A percentile compares a stretch with the other conserved stretches of the same genome.
Evolutionary conservation across 306 rosid genomes (phyloP).

Genomic region (Cucumis cinereus): DNA sequence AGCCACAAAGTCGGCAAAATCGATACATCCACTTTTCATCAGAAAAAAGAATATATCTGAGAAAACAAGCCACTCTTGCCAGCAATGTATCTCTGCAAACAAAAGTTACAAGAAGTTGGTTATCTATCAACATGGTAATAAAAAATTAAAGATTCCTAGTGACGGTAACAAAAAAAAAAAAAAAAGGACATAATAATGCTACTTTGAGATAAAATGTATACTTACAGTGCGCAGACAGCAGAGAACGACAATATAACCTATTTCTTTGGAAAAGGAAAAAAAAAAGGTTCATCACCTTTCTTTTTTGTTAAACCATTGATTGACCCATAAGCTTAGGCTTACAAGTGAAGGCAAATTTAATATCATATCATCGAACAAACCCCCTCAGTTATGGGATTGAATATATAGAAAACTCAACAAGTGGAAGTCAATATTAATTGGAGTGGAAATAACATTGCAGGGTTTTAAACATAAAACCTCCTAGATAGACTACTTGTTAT

Average conservation of each 20-base stretch:
- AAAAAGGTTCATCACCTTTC: neutral
- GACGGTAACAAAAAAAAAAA: conserved; percentile 5
- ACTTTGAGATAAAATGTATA: neutral
- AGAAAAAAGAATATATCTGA: conserved; percentile 82
- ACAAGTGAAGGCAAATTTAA: too few species aligned
- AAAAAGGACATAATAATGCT: neutral
- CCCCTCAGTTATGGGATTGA: too few species aligned
- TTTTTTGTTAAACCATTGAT: too few species aligned
- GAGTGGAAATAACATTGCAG: too few species aligned
- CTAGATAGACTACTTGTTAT: too few species aligned
- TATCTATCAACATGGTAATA: conserved; percentile 9
- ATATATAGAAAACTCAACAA: too few species aligned
- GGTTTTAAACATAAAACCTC: too few species aligned
- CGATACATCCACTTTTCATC: conserved; percentile 86
- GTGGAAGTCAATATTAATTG: too few species aligned
- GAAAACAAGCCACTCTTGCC: conserved; percentile 99
- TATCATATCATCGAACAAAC: too few species aligned
- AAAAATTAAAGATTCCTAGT: neutral
- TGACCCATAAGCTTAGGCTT: too few species aligned
- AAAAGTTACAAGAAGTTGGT: conserved; percentile 19
- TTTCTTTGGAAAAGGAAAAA: neutral
- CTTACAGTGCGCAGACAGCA: neutral
- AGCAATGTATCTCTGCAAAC: conserved; percentile 92
- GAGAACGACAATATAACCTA: neutral
- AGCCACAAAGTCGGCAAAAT: conserved; percentile 93